Evolutionary conservation across 2,329 filamentous ascomycete species (phyloP), one percentile per base, ranked within the genome.

Genomic region (Fusarium sp.): DNA sequence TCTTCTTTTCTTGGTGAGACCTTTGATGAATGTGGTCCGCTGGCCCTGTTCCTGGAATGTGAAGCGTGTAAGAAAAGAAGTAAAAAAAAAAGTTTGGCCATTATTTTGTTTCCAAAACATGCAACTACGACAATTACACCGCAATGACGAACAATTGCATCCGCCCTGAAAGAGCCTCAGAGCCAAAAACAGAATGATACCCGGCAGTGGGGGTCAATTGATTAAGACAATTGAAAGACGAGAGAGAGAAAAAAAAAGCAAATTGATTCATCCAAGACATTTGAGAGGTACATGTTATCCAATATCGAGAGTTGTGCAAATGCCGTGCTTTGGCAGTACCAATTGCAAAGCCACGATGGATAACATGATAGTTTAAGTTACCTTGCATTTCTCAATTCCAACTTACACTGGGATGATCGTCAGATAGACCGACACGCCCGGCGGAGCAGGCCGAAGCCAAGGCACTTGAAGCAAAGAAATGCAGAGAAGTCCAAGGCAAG

Each of bases 231-330:
- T 49, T 36, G 39, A 45, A 38, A 34, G 7, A 36, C 22, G 22
- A 50, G 26, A 28, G 26, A 9, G 26, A 9, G 26, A 55, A 52
- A 64, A 42, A 38, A 59, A 63, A 57, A 45, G n/a, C 6, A 50
- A 60, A 51, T 48, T 52, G 15, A 28, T 28, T 28, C 26, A 28
- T 24, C 22, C 24, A 42, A 66, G 61, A 55, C 55, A 52, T 55
- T 28, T 45, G 34, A 53, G 18, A 42, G 46, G 45, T 38, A 54
- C 34, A 49, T 28, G 20, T 22, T 39, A 36, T 24, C 28, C 51
- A 63, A 63, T 63, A 63, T 58, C 36, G 8, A 42, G 24, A 57
- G 50, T 66, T 65, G 66, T 70, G 66, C 62, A 67, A 65, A 59
- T 63, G 62, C 28, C 36, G 62, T 63, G 46, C 40, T 49, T 55